Conservation (phyloP, 2,329 filamentous ascomycete genomes). For the Colletotrichum tropicicola region DNA sequence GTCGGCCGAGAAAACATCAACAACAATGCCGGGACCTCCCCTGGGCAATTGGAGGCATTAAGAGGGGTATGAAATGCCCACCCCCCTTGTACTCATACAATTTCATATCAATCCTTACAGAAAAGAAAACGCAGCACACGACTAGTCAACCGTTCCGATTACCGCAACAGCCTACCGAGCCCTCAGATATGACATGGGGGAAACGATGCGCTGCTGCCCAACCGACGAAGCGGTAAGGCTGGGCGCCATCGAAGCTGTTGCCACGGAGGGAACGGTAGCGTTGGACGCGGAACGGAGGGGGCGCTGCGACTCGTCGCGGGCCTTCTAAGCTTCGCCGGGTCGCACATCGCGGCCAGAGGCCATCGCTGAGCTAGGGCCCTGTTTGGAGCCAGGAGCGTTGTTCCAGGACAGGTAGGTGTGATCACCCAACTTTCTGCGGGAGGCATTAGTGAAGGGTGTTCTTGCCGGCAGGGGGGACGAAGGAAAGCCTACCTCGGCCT, state of each 20-base stretch:
- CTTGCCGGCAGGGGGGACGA: not conserved
- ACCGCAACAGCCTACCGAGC: not conserved
- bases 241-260: not conserved
- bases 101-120: slow-evolving; percentile 22
- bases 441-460: not conserved
- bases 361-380: slow-evolving; percentile 53
- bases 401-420: slow-evolving; percentile 99
- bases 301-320: slow-evolving; percentile 36
- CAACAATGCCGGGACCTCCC: not conserved
- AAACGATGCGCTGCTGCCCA: slow-evolving; percentile 1
- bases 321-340: slow-evolving; percentile 51
- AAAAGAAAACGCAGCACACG: not conserved
- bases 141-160: not conserved
- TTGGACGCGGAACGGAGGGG: slow-evolving; percentile 18
- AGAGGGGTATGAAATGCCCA: not conserved
- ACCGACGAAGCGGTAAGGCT: slow-evolving; percentile 22
- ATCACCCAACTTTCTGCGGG: slow-evolving; percentile 88
- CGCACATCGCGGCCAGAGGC: slow-evolving; percentile 66
- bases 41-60: not conserved
- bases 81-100: slow-evolving; percentile 25
- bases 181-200: slow-evolving; percentile 3
- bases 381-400: slow-evolving; percentile 57
- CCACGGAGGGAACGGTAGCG: slow-evolving; percentile 1
- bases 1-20: not conserved
- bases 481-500: slow-evolving; percentile 74